A percentile compares a stretch with the other conserved stretches of the same genome.
These are phyloP conservation scores for Penicillium robsamsonii DNA, from an alignment of 495 filamentous ascomycete species.

Conservation along the genomic window DNA sequence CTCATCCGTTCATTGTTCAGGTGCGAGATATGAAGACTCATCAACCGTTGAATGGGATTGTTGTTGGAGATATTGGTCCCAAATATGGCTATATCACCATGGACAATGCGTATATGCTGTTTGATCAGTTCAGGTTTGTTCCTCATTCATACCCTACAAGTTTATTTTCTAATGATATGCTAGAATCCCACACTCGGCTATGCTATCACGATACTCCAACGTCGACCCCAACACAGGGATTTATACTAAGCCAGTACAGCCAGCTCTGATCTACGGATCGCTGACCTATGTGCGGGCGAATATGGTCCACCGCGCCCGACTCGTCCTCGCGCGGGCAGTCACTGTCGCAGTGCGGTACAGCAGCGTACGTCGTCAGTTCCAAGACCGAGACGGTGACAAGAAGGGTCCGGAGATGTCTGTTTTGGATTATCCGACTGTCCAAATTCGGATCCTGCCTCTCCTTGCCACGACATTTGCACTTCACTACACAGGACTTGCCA, in stretches of 20 bases:
- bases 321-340: conserved; percentile 47
- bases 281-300: conserved; percentile 46
- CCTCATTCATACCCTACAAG: background rate
- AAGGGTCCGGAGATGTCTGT: conserved; percentile 40
- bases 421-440: conserved; percentile 50
- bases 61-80: conserved; percentile 49
- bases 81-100: conserved; percentile 49
- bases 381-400: conserved; percentile 41
- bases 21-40: conserved; percentile 46
- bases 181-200: conserved; percentile 45
- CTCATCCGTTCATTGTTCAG: conserved; percentile 50
- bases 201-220: conserved; percentile 44
- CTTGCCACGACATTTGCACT: conserved; percentile 49
- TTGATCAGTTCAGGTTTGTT: conserved; percentile 37
- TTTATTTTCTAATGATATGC: background rate
- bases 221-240: conserved; percentile 41
- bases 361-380: conserved; percentile 44
- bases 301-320: conserved; percentile 48
- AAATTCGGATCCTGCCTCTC: conserved; percentile 48
- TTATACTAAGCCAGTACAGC: conserved; percentile 39
- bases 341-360: conserved; percentile 49
- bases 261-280: conserved; percentile 46
- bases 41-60: conserved; percentile 40
- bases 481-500: conserved; percentile 47
- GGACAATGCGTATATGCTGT: conserved; percentile 54